These are phyloP conservation scores for Argentina anserina DNA, from an alignment of 306 rosid species.

Conservation along the genomic window DNA sequence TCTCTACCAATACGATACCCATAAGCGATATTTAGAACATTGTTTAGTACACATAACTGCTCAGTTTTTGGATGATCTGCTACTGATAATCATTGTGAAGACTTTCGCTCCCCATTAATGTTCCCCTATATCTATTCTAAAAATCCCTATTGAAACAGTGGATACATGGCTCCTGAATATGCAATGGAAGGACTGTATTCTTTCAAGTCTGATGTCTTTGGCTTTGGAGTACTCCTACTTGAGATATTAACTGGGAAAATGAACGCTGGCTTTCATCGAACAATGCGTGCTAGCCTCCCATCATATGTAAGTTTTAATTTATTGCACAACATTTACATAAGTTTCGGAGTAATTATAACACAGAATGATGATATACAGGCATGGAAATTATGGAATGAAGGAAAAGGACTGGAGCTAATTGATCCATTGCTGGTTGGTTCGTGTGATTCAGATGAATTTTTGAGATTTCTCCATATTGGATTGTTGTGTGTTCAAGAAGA, in stretches of 20 bases:
- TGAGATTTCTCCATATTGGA: conserved; percentile 21
- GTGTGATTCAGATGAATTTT: conserved; percentile 9
- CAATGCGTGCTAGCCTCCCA: not conserved
- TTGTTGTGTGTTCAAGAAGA: conserved; percentile 34
- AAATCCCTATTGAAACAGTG: conserved; percentile 15
- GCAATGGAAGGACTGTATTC: conserved; percentile 38
- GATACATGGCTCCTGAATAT: conserved; percentile 58
- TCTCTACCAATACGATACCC: too few species aligned
- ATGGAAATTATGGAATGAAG: too few species aligned
- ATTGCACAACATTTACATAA: not conserved
- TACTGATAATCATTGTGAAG: not conserved
- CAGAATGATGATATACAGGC: conserved; percentile 23
- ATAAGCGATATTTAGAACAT: too few species aligned
- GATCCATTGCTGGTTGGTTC: conserved; percentile 15
- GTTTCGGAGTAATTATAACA: not conserved
- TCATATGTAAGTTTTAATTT: conserved; percentile 3
- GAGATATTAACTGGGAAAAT: conserved; percentile 43
- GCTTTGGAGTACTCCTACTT: conserved; percentile 43
- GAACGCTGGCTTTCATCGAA: conserved; percentile 13
- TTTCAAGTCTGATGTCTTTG: conserved; percentile 40
- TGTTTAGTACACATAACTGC: not conserved
- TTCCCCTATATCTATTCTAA: not conserved
- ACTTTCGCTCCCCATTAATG: not conserved
- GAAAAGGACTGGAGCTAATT: conserved; percentile 17
- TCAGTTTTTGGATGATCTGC: not conserved